phyloP scores from a whole-genome alignment of 306 rosid species.

The Prosopis cineraria region DNA sequence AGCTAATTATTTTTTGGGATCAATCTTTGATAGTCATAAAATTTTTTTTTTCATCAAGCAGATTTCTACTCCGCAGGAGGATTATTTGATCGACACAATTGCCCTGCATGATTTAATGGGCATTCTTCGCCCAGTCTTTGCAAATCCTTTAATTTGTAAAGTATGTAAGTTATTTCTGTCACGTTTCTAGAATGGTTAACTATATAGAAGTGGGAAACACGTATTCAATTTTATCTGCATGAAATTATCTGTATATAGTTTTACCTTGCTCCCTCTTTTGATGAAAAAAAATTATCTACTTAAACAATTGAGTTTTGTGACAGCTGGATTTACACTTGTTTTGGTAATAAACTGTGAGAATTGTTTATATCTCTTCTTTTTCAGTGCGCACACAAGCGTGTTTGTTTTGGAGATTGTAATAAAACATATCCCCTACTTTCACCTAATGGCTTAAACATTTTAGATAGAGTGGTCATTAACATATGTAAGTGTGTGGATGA shows the following conservation, averaged over 20 bases:
- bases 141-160: constrained; percentile 78
- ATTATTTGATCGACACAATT: constrained; percentile 89
- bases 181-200: constrained; percentile 7
- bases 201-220: constrained; percentile 7
- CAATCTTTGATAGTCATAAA: background rate
- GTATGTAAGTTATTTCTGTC: constrained; percentile 46
- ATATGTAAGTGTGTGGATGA: background rate
- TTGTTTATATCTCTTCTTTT: background rate
- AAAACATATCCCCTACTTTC: background rate
- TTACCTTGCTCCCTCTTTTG: background rate
- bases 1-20: constrained; percentile 22
- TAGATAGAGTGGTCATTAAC: background rate
- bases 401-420: background rate
- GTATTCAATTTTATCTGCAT: background rate
- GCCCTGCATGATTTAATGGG: constrained; percentile 78
- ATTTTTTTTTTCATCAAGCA: constrained; percentile 37
- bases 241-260: background rate
- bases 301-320: constrained; percentile 6
- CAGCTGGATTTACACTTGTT: background rate
- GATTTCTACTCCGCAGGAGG: constrained; percentile 76
- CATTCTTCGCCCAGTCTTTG: constrained; percentile 72
- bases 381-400: too few species aligned
- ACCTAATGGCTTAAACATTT: background rate
- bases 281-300: background rate
- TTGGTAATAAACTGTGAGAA: background rate